These are phyloP conservation scores for Tremellales sp. DNA, from an alignment of 1,284 basidiomycete genomes.

Conservation along the genomic window DNA sequence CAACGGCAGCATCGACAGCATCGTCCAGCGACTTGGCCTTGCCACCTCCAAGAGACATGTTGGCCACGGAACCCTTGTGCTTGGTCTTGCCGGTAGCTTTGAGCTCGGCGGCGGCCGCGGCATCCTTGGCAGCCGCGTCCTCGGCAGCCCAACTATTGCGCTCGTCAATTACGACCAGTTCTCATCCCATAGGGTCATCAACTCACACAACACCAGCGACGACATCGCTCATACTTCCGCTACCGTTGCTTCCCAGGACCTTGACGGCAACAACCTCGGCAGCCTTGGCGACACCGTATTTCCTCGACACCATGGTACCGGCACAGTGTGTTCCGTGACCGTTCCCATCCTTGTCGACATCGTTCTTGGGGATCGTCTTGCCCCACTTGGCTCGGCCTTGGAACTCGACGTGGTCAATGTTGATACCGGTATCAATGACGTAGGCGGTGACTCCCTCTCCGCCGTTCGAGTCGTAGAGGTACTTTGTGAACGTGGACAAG, in stretches of 20 bases:
- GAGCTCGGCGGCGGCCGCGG: conserved; percentile 61
- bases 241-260: conserved; percentile 89
- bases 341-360: conserved; percentile 68
- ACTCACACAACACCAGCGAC: conserved; percentile 66
- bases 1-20: conserved; percentile 81
- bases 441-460: conserved; percentile 90
- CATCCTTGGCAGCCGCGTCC: conserved; percentile 56
- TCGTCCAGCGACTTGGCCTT: conserved; percentile 84
- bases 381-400: conserved; percentile 81
- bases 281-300: conserved; percentile 91
- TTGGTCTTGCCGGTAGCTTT: conserved; percentile 62
- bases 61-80: conserved; percentile 93
- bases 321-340: conserved; percentile 75
- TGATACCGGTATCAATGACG: conserved; percentile 66
- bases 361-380: conserved; percentile 72
- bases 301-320: conserved; percentile 70
- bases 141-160: conserved; percentile 65
- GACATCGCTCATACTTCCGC: conserved; percentile 94
- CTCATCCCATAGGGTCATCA: background rate
- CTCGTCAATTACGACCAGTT: conserved; percentile 8
- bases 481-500: conserved; percentile 83
- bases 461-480: conserved; percentile 68
- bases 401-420: conserved; percentile 80
- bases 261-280: conserved; percentile 92
- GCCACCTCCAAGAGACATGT: conserved; percentile 96